These are phyloP conservation scores for Aeschynomene evenia DNA, from an alignment of 306 rosid genomes.

Conservation along the genomic window DNA sequence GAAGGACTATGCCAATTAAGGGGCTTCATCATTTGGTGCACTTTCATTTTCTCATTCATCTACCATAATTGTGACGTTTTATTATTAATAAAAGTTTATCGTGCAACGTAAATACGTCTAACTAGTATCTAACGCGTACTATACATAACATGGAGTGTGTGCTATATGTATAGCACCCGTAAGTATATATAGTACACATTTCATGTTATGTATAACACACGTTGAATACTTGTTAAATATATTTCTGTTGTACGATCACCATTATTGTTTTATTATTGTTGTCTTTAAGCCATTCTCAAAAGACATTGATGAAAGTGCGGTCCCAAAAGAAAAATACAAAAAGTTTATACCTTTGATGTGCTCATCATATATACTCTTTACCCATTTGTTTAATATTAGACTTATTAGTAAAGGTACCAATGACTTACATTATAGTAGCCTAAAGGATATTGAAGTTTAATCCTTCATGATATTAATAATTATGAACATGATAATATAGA, in stretches of 20 bases:
- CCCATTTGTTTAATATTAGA: constrained; percentile 44
- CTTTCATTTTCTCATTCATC: constrained; percentile 31
- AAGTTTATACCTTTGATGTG: constrained; percentile 39
- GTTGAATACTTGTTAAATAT: too few relatives aligned
- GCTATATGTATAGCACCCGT: too few relatives aligned
- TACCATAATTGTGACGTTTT: constrained; percentile 21
- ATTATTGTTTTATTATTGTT: too few relatives aligned
- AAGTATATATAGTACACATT: too few relatives aligned
- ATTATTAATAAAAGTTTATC: too few relatives aligned
- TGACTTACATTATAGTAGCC: constrained; percentile 49
- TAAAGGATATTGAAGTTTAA: constrained; percentile 36
- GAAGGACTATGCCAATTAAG: constrained; percentile 28
- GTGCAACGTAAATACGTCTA: too few relatives aligned
- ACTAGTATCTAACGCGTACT: too few relatives aligned
- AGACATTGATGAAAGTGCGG: constrained; percentile 40
- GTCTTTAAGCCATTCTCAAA: constrained; percentile 59
- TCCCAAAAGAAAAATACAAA: constrained; percentile 44
- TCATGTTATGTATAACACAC: too few relatives aligned
- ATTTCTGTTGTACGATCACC: too few relatives aligned
- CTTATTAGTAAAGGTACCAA: constrained; percentile 47
- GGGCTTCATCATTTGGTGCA: constrained; percentile 18
- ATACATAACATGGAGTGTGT: too few relatives aligned
- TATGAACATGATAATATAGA: constrained; percentile 52
- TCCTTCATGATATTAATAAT: constrained; percentile 34
- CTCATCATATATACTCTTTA: constrained; percentile 31